Conservation (phyloP, 2,329 filamentous ascomycete species). For the Phaeomoniella chlamydospora region DNA sequence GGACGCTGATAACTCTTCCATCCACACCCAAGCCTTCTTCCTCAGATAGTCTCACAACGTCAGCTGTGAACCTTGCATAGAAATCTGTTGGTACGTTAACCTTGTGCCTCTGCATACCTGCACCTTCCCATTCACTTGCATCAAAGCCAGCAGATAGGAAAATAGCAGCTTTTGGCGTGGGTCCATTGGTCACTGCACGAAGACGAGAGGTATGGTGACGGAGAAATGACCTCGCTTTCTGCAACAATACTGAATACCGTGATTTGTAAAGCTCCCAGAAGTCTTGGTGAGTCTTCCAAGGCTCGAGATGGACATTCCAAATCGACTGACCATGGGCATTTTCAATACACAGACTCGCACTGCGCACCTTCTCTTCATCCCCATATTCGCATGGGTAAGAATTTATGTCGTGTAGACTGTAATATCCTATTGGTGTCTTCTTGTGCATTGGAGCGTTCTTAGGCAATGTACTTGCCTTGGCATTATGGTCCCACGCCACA, state of each 20-base stretch:
- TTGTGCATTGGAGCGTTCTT: conserved; percentile 66
- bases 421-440: conserved; percentile 84
- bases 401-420: conserved; percentile 95
- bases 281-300: conserved; percentile 68
- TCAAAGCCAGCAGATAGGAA: conserved; percentile 96
- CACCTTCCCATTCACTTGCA: conserved; percentile 85
- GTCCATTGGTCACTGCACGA: conserved; percentile 37
- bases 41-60: conserved; percentile 67
- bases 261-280: conserved; percentile 83
- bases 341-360: conserved; percentile 86
- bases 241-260: conserved; percentile 61
- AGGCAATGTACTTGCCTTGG: conserved; percentile 40
- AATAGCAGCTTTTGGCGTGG: conserved; percentile 66
- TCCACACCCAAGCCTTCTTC: conserved; percentile 66
- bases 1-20: conserved; percentile 77
- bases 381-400: conserved; percentile 92
- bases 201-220: conserved; percentile 55
- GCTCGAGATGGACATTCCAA: conserved; percentile 89
- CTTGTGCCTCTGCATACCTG: conserved; percentile 87
- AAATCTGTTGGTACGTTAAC: conserved; percentile 96
- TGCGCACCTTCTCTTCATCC: conserved; percentile 85
- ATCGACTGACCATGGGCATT: conserved; percentile 86
- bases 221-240: conserved; percentile 71
- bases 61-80: conserved; percentile 78
- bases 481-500: conserved; percentile 84